Evolutionary conservation across 805 yeast genomes (phyloP), one percentile per base, ranked within the genome.

Genomic region (Candida quercuum): DNA sequence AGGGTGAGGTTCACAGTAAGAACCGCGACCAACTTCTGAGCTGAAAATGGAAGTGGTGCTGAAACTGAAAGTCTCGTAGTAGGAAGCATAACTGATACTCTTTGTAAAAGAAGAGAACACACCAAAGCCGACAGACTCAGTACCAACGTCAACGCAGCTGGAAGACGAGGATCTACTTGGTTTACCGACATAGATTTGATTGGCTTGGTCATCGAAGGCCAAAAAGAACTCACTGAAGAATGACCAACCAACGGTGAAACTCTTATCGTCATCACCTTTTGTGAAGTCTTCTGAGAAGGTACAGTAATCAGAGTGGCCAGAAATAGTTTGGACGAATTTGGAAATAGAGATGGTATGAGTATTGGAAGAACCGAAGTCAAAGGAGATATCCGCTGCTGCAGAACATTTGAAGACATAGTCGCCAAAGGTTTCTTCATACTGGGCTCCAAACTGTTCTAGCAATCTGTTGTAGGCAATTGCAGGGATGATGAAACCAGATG

Each of bases 291-390:
- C 37, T 6, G 21, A 7, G 13, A 42, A 31, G 25, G 47, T 35
- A 45, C 51, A 47, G 38, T 42, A 45, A 14, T 42, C 41, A 4
- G 31, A 28, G 16, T 42, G 25, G 19, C 39, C 42, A n/a, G 33
- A 12, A 9, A 28, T 16, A 6, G 16, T 16, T 4, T 17, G 6
- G 21, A 28, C 22, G 11, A 40, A 23, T 14, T 42, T 32, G 28
- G 35, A 31, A 22, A 44, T 33, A 24, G 31, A 28, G 37, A 47
- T 10, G 32, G 38, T 14, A 41, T 36, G 14, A 32, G 27, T 22
- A 41, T 36, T 14, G 40, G 38, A 14, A 32, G 39, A 36, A 37
- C 51, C 48, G 23, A 47, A 47, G 35, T 47, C 43, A n/a, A 47
- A 15, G 11, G 42, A 39, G 22, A 47, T 31, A 11, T 38, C 22